Conservation (phyloP, 2,329 filamentous ascomycete genomes). For the Trichoderma atroviride region DNA sequence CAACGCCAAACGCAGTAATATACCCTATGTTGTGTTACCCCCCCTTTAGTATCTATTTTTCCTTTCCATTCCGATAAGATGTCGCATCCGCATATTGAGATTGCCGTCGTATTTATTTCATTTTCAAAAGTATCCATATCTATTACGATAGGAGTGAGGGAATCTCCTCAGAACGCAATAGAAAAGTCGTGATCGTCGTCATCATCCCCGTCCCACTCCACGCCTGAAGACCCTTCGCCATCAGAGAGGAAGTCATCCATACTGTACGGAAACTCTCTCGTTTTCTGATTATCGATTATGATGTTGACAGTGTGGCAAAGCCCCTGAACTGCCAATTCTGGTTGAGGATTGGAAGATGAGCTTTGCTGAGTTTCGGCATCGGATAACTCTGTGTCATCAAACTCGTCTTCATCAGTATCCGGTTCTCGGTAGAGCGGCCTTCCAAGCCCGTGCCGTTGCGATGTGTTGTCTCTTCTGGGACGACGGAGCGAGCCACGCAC, state of each 20-base stretch:
- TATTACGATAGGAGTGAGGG: neutral
- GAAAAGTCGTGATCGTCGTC: slow-evolving; percentile 50
- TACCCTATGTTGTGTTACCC: neutral
- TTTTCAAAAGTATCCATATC: neutral
- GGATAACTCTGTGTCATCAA: slow-evolving; percentile 33
- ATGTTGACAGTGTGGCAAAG: slow-evolving; percentile 72
- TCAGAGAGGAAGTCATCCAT: slow-evolving; percentile 69
- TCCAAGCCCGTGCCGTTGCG: slow-evolving; percentile 27
- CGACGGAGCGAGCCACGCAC: slow-evolving; percentile 23
- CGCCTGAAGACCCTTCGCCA: slow-evolving; percentile 58
- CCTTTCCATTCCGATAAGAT: neutral
- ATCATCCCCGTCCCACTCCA: slow-evolving; percentile 62
- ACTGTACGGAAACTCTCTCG: slow-evolving; percentile 66
- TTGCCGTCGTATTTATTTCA: neutral
- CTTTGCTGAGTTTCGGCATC: slow-evolving; percentile 5
- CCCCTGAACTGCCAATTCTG: slow-evolving; percentile 58
- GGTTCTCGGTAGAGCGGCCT: slow-evolving; percentile 48
- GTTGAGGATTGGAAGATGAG: neutral
- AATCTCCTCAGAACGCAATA: slow-evolving; percentile 29
- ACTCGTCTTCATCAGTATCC: slow-evolving; percentile 50
- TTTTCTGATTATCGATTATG: slow-evolving; percentile 75
- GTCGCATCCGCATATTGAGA: neutral
- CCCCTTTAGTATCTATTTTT: neutral
- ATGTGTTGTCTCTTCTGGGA: slow-evolving; percentile 29
- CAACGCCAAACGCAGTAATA: neutral